Base-by-base conservation (phyloP, 345 rosid genomes). In the Eucalyptus guilfoylei region DNA sequence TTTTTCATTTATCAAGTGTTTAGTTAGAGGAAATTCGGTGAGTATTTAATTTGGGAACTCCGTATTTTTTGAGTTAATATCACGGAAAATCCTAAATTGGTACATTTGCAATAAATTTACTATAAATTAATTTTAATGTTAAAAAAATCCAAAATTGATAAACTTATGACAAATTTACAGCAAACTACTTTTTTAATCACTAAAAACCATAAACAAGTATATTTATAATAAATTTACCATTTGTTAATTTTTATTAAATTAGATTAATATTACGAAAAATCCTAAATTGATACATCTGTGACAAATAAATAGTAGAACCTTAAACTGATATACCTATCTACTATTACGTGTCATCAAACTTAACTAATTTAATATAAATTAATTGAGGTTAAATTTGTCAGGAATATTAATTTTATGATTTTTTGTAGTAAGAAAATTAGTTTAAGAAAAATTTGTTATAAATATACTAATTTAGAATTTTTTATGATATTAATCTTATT, bases 281-380 rank as follows among this genome's bases (percentile, higher is more conserved):
- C 0, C 24, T 3, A 10, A 55, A 10, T 23, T 10, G 1, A 55
- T 55, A 24, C 2, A 55, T 5, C 0, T 2, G 0, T 24, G 1
- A 24, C 13, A 26, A 55, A 55, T 1, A 0, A 23, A 23, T 24
- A 2, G 1, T 55, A 55, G 6, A 55, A 24, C 2, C 6, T 24
- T 0, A 55, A 24, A 52, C 0, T 2, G 0, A 0, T 9, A 23
- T 55, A 21, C 0, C 3, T 0, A 0, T 2, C 6, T 0, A 55
- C 13, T 24, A 21, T 55, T 2, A 55, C 1, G 0, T 2, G 1
- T 24, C 3, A 55, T 55, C 28, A 1, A 24, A 23, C 1, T 55
- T 1, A 24, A 24, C 1, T 55, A 55, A 55, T 55, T 24, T 55
- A 24, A 55, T 24, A 55, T 24, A 55, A 55, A 55, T 24, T 24